Conservation (phyloP, 805 yeast species). For the Grigorovia transvaalensis region DNA sequence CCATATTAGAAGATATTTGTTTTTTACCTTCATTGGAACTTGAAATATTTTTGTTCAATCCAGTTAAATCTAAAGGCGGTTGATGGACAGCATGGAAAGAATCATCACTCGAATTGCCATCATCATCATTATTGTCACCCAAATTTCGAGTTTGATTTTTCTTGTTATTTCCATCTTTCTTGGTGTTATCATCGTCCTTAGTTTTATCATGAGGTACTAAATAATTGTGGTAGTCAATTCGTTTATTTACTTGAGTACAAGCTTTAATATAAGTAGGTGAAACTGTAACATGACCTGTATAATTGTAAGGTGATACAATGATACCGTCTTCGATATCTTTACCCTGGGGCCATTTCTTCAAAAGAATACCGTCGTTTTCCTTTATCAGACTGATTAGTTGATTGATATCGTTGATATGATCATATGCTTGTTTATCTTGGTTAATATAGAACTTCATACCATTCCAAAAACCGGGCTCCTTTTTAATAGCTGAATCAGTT, state of each 20-base stretch:
- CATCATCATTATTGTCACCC: not conserved
- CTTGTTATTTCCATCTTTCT: not conserved
- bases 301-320: conserved; percentile 25
- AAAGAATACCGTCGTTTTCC: conserved; percentile 18
- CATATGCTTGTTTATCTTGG: conserved; percentile 18
- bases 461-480: conserved; percentile 2
- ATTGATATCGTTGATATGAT: conserved; percentile 15
- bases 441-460: conserved; percentile 17
- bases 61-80: too few species aligned
- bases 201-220: conserved; percentile 24
- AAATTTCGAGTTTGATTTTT: not conserved
- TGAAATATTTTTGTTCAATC: too few species aligned
- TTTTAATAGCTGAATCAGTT: not conserved
- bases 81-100: too few species aligned
- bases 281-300: conserved; percentile 22
- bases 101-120: not conserved
- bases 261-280: conserved; percentile 23
- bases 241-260: conserved; percentile 15
- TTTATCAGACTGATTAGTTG: conserved; percentile 12
- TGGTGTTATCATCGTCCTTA: conserved; percentile 3
- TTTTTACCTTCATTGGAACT: too few species aligned
- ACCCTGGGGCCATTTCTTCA: conserved; percentile 14
- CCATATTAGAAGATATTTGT: too few species aligned
- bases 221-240: conserved; percentile 16
- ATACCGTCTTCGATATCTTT: conserved; percentile 4